Conservation (phyloP, 1,284 basidiomycete species). For the Stereum hirsutum region DNA sequence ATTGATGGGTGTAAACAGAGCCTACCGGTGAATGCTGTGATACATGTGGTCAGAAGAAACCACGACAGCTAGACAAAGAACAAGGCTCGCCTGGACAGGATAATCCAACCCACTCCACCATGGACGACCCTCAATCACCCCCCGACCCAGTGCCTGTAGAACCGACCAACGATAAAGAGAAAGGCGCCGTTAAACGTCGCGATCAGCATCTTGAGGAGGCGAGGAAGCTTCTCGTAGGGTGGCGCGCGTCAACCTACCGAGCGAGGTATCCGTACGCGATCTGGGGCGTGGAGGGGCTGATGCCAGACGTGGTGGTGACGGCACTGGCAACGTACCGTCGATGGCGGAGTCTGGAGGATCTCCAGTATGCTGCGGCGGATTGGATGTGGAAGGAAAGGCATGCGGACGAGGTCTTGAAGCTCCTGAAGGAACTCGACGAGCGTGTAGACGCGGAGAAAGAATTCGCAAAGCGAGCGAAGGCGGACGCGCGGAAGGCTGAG, state of each 20-base stretch:
- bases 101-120: too few relatives aligned
- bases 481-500: background rate
- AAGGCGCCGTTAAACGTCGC: too few relatives aligned
- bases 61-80: too few relatives aligned
- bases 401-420: conserved; percentile 2
- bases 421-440: background rate
- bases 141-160: too few relatives aligned
- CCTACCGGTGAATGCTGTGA: too few relatives aligned
- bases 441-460: background rate
- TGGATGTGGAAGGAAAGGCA: conserved; percentile 1
- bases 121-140: too few relatives aligned
- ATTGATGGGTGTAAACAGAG: too few relatives aligned
- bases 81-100: too few relatives aligned
- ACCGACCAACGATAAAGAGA: too few relatives aligned
- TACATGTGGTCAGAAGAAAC: too few relatives aligned
- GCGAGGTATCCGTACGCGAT: background rate
- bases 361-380: background rate
- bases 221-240: background rate
- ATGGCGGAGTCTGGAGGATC: conserved; percentile 1
- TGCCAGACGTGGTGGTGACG: background rate
- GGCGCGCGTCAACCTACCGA: background rate
- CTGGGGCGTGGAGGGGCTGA: conserved; percentile 2
- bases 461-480: background rate
- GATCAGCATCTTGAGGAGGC: background rate
- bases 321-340: background rate